These are phyloP conservation scores for Exserohilum rostratum DNA, from an alignment of 2,329 filamentous ascomycete genomes.

Conservation along the genomic window DNA sequence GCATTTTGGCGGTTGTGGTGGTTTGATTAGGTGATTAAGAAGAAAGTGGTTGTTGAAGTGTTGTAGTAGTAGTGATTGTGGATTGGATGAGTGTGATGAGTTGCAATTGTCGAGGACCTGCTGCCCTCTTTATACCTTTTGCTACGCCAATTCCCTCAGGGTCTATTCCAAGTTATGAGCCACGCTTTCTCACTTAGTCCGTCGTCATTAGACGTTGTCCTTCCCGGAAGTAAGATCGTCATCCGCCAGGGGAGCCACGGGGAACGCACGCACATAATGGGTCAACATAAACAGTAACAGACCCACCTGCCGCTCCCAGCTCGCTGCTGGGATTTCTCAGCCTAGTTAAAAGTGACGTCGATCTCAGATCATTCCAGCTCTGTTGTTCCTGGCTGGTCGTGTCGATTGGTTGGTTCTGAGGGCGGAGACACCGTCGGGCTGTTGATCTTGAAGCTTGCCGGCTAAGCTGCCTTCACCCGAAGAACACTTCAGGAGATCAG, in stretches of 20 bases:
- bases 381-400: slow-evolving; percentile 21
- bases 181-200: slow-evolving; percentile 10
- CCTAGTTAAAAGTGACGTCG: slow-evolving; percentile 31
- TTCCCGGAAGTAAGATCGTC: slow-evolving; percentile 24
- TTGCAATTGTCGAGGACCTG: slow-evolving; percentile 22
- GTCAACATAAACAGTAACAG: slow-evolving; percentile 20
- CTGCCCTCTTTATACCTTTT: slow-evolving; percentile 42
- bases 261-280: slow-evolving; percentile 14
- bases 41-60: slow-evolving; percentile 7
- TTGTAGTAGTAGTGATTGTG: slow-evolving; percentile 19
- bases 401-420: slow-evolving; percentile 24
- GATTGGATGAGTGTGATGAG: slow-evolving; percentile 34
- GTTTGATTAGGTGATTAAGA: slow-evolving; percentile 10
- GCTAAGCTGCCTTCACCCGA: slow-evolving; percentile 23
- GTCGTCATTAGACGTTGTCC: slow-evolving; percentile 2
- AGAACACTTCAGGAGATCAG: slow-evolving; percentile 27
- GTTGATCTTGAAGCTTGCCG: slow-evolving; percentile 31
- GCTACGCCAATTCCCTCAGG: slow-evolving; percentile 4
- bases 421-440: slow-evolving; percentile 24
- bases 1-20: slow-evolving; percentile 36
- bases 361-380: slow-evolving; percentile 36
- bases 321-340: slow-evolving; percentile 15
- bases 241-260: slow-evolving; percentile 26
- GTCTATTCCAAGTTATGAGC: slow-evolving; percentile 10
- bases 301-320: slow-evolving; percentile 24